Evolutionary conservation across 1,284 basidiomycete species (phyloP).

Genomic region (Trichosporon faecale): DNA sequence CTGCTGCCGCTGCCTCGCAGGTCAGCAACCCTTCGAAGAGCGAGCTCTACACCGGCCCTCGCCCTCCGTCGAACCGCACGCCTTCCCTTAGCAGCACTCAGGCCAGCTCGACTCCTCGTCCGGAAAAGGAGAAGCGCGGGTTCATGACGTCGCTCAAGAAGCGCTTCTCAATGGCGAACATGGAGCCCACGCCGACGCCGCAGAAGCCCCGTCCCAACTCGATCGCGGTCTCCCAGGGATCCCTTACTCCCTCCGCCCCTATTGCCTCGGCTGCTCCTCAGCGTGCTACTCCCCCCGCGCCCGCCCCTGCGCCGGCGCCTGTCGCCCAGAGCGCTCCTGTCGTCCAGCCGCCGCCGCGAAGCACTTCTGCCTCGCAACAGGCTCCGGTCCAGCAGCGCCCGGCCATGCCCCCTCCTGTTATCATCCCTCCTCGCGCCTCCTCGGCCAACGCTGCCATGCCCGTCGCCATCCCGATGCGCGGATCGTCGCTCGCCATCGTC

Average conservation of each 20-base stretch:
- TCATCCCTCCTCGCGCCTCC: conserved; percentile 22
- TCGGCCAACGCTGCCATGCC: conserved; percentile 13
- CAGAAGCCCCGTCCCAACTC: conserved; percentile 15
- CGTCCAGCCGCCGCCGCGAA: not conserved
- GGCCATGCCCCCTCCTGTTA: conserved; percentile 17
- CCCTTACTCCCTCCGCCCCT: not conserved
- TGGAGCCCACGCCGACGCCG: not conserved
- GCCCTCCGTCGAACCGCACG: not conserved
- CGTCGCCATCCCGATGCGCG: not conserved
- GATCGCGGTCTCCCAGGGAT: not conserved
- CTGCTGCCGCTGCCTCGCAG: not conserved
- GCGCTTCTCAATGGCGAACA: conserved; percentile 22
- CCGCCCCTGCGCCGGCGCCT: not conserved
- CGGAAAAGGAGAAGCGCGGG: conserved; percentile 20
- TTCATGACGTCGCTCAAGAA: conserved; percentile 22
- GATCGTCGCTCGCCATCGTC: conserved; percentile 2
- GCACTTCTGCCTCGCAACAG: not conserved
- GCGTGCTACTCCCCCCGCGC: not conserved
- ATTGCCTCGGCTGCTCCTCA: not conserved
- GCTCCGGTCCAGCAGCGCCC: not conserved
- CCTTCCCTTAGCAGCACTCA: not conserved
- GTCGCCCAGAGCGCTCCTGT: not conserved
- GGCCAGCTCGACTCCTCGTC: not conserved
- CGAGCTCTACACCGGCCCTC: not conserved
- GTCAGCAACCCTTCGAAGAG: not conserved